Base-by-base conservation (phyloP, 2,329 filamentous ascomycete species). In the Epichloe uncinata region DNA sequence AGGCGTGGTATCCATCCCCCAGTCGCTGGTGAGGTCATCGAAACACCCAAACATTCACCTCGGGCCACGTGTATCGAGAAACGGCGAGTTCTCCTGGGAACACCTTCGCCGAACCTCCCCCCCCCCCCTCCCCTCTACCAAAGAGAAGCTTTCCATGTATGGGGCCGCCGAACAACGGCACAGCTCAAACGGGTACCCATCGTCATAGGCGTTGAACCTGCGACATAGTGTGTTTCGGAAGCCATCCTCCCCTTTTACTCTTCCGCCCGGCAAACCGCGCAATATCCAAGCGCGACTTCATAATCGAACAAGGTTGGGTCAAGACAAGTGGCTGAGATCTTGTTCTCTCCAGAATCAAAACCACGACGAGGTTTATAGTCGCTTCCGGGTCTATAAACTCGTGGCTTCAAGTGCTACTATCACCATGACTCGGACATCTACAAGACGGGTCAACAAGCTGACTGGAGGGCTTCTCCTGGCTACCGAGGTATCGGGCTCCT, bases 391-490 rank as follows among this genome's bases (percentile, higher is more conserved):
- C 8, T 26, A 12, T 18, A 9, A 42, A 20, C 18, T 26, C 18
- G 40, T 6, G 40, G 40, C 40, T 8, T 6, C 40, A 18, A 22
- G 9, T 30, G 34, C 42, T 37, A 26, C 42, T 37, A 26, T 20
- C 44, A 50, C n/a, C 18, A 51, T 55, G 52, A 20, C 35, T 34
- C 48, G 30, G 9, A 43, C 12, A 26, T 41, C 26, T 22, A 33
- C 37, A 18, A 26, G 20, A 45, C 48, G 36, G 33, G 9, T 16
- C 2, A 30, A 33, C 7, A 15, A 53, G 41, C 50, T 63, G 33
- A 54, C 53, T 7, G 47, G 53, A 15, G 49, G 63, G 26, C 22
- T 58, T 9, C 44, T 63, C 15, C 51, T 59, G 47, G 58, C 56
- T 41, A 51, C 57, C 5, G 50, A 53, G 2, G 58, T 54, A 5